Base-by-base conservation (phyloP, 257 asterid species). In the Petunia secreta region DNA sequence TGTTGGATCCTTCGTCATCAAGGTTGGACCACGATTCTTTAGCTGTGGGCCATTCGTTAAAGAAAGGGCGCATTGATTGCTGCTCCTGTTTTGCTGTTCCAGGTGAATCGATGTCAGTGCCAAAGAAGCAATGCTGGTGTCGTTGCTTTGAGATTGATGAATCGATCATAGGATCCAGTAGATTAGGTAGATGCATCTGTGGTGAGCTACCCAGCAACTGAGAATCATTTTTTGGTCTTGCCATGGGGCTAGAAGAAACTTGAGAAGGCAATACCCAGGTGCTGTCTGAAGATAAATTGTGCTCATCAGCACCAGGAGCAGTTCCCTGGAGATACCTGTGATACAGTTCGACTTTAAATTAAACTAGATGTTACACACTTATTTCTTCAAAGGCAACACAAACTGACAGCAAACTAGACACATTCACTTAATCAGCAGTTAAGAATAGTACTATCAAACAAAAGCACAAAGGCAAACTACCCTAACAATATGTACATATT, bases 1-100 rank as follows among this genome's bases (percentile, higher is more conserved):
- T 91, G 89, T 87, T 84, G 53, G 91, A 83, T 53, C 89, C 93
- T 34, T 83, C 91, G 34, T 88, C 92, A 16, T 91, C 92, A 1
- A 93, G 90, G 78, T 82, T 84, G 75, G 97, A 91, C 99, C 98
- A 95, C 10, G 97, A 87, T 83, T 91, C 97, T 83, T 92, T 93
- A 37, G 91, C 80, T 6, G 91, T 86, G 9, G 99, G 97, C 97
- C 97, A 92, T 88, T 95, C 97, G 3, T 91, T 92, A 46, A 95
- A 95, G 92, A 93, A 95, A 75, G 92, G 94, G 65, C 87, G 98
- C 82, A 95, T 92, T 0, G 92, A 90, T 36, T 90, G 90, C 62
- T 89, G 94, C 79, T 95, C 95, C 76, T 90, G 97, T 86, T 92
- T 91, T 59, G 59, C 75, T 25, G 89, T 13, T 37, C 91, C 92